Percentiles rank a stretch among this genome's conserved stretches.
These are phyloP conservation scores for Diaporthe humulicola DNA, from an alignment of 2,329 filamentous ascomycete species.

Conservation along the genomic window DNA sequence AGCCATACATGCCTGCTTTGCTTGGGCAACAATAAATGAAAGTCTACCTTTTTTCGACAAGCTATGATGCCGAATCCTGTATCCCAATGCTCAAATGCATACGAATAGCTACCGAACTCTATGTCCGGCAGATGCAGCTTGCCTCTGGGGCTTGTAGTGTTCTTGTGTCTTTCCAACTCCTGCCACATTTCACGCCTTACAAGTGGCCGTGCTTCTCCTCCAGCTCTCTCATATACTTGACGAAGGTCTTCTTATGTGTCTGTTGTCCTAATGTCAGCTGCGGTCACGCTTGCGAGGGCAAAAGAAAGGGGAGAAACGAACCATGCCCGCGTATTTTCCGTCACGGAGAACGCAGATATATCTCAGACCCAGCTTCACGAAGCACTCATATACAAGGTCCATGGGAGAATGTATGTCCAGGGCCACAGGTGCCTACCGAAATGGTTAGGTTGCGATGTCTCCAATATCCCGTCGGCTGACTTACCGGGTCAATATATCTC, in stretches of 20 bases:
- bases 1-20: not conserved
- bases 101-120: constrained; percentile 14
- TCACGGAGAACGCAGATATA: constrained; percentile 92
- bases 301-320: constrained; percentile 60
- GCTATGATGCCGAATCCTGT: not conserved
- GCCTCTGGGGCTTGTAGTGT: constrained; percentile 7
- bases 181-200: not conserved
- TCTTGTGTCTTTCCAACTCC: not conserved
- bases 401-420: constrained; percentile 91
- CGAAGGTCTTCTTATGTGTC: constrained; percentile 97
- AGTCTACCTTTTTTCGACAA: not conserved
- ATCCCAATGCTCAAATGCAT: not conserved
- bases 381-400: constrained; percentile 96
- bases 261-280: constrained; percentile 49
- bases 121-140: constrained; percentile 18
- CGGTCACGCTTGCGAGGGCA: not conserved
- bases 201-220: constrained; percentile 71
- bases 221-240: constrained; percentile 90
- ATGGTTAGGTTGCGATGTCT: not conserved
- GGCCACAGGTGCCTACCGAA: constrained; percentile 79
- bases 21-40: not conserved
- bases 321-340: constrained; percentile 89
- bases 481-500: constrained; percentile 87
- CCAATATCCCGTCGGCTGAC: constrained; percentile 46
- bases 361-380: constrained; percentile 90